A percentile compares a stretch with the other conserved stretches of the same genome.
Conservation (phyloP, 2,329 filamentous ascomycete genomes). For the Fonsecaea nubica region DNA sequence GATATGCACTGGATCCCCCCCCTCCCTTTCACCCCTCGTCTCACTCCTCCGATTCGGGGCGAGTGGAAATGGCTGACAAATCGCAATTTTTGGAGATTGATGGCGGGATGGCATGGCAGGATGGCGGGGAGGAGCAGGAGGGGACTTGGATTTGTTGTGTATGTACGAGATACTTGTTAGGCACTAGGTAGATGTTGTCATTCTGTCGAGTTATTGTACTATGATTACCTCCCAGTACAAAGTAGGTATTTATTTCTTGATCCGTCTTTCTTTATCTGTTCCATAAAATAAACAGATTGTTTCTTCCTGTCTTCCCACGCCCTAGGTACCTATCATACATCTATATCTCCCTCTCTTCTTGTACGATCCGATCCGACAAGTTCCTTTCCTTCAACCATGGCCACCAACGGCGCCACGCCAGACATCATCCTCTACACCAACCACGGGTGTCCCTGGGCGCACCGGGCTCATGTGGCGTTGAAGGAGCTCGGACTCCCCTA, state of each 20-base stretch:
- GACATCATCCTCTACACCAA: conserved; percentile 75
- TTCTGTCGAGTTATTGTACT: no score
- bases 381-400: not conserved
- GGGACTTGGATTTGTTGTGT: not conserved
- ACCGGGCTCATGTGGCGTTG: conserved; percentile 75
- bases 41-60: not conserved
- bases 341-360: no score
- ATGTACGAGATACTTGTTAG: not conserved
- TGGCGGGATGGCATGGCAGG: not conserved
- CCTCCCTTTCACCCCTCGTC: no score
- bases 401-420: conserved; percentile 8
- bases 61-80: conserved; percentile 24
- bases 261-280: no score
- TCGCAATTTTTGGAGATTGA: conserved; percentile 22
- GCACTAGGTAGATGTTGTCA: no score
- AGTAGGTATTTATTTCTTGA: no score
- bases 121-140: not conserved
- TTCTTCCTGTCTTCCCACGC: not conserved
- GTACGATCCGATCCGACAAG: no score
- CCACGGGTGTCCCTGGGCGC: conserved; percentile 73
- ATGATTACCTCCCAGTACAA: no score
- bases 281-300: no score
- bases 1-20: no score
- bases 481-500: conserved; percentile 70
- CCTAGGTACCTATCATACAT: no score